These are phyloP conservation scores for Lentinus tigrinus DNA, from an alignment of 768 basidiomycete genomes.

Conservation along the genomic window DNA sequence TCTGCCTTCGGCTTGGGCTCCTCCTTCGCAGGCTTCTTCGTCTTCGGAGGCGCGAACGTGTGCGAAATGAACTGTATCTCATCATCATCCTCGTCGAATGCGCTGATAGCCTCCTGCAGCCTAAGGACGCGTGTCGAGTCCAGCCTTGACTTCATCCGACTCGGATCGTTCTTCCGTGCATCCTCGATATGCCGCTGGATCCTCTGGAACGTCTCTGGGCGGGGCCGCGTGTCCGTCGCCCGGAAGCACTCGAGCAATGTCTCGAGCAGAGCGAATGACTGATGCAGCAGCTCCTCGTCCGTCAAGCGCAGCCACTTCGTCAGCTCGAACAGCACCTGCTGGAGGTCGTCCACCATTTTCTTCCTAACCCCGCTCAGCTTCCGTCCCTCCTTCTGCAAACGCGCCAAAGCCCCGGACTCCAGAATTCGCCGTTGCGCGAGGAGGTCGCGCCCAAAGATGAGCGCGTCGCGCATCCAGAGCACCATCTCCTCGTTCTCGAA, in stretches of 20 bases:
- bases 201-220: conserved; percentile 56
- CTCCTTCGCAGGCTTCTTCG: conserved; percentile 5
- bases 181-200: conserved; percentile 64
- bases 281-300: conserved; percentile 87
- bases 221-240: conserved; percentile 55
- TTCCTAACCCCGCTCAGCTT: conserved; percentile 62
- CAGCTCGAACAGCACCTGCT: conserved; percentile 76
- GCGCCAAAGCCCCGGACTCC: conserved; percentile 59
- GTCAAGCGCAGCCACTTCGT: conserved; percentile 89
- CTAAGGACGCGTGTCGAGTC: conserved; percentile 58
- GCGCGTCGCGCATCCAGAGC: conserved; percentile 97
- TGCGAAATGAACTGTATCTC: conserved; percentile 56
- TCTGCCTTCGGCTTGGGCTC: conserved; percentile 6
- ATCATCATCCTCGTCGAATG: conserved; percentile 62
- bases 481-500: conserved; percentile 86
- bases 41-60: conserved; percentile 16
- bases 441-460: conserved; percentile 89
- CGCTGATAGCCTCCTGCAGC: conserved; percentile 63
- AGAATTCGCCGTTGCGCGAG: conserved; percentile 78
- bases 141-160: conserved; percentile 50
- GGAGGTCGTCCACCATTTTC: conserved; percentile 76
- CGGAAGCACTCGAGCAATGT: conserved; percentile 77
- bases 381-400: conserved; percentile 27
- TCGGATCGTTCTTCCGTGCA: conserved; percentile 49
- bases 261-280: conserved; percentile 82